Evolutionary conservation across 2,329 filamentous ascomycete species (phyloP).

Genomic region (Exophiala alcalophila): DNA sequence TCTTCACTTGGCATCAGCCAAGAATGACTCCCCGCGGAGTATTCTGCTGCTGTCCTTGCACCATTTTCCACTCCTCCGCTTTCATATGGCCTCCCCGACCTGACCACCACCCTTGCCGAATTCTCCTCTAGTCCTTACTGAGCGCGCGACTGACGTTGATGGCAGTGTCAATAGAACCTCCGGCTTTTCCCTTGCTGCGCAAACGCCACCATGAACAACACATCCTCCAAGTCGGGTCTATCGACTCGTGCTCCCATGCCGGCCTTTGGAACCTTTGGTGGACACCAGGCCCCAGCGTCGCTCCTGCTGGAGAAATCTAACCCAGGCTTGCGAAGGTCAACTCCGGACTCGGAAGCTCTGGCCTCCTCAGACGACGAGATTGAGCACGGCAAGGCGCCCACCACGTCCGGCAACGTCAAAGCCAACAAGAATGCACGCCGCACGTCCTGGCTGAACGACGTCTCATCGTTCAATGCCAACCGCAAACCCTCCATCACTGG

Average conservation of each 20-base stretch:
- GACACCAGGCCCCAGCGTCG: slow-evolving; percentile 56
- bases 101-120: no score
- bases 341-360: slow-evolving; percentile 89
- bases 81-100: no score
- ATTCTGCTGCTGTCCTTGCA: no score
- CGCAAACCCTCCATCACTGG: slow-evolving; percentile 71
- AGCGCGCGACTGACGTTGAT: no score
- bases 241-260: slow-evolving; percentile 28
- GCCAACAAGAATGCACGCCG: slow-evolving; percentile 64
- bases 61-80: no score
- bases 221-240: slow-evolving; percentile 18
- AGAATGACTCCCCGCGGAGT: no score
- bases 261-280: slow-evolving; percentile 29
- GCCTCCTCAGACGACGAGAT: slow-evolving; percentile 92
- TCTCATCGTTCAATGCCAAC: slow-evolving; percentile 57
- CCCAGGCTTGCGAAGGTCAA: slow-evolving; percentile 68
- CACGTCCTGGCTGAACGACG: slow-evolving; percentile 84
- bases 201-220: slow-evolving; percentile 26
- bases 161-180: slow-evolving; percentile 4
- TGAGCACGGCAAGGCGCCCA: slow-evolving; percentile 53
- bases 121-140: no score
- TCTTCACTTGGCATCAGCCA: no score
- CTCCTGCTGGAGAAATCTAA: slow-evolving; percentile 72
- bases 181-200: slow-evolving; percentile 5
- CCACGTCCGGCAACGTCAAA: slow-evolving; percentile 50